These are phyloP conservation scores for Mortierella sp. DNA, from an alignment of 371 early-diverging fungal genomes.

Conservation along the genomic window DNA sequence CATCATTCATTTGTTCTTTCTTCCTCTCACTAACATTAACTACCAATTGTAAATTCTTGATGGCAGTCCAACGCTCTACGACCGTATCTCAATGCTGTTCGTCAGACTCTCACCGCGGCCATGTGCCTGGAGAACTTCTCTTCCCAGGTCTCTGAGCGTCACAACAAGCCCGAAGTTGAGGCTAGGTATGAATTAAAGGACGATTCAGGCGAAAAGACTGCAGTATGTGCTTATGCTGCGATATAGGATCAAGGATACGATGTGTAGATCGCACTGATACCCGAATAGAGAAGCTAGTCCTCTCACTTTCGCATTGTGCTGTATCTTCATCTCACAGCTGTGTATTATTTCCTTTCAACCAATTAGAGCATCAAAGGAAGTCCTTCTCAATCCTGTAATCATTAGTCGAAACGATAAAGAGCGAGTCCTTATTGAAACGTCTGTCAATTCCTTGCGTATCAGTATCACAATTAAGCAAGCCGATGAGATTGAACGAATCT, in stretches of 20 bases:
- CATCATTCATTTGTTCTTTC: not conserved
- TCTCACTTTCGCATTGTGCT: not conserved
- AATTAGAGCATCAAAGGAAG: conserved; percentile 81
- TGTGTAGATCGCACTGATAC: too few relatives aligned
- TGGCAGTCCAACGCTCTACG: conserved; percentile 95
- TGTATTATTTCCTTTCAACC: not conserved
- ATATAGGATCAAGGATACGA: too few relatives aligned
- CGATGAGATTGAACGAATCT: conserved; percentile 95
- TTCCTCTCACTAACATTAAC: not conserved
- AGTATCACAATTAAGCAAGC: conserved; percentile 98
- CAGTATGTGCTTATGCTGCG: not conserved
- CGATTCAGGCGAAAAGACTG: not conserved
- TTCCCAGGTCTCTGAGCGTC: conserved; percentile 96
- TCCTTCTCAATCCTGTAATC: conserved; percentile 88
- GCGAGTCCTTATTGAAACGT: conserved; percentile 91
- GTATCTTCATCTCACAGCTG: not conserved
- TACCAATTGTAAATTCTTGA: not conserved
- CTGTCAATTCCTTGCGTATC: conserved; percentile 95
- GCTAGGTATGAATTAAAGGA: conserved; percentile 75
- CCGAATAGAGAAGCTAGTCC: too few relatives aligned
- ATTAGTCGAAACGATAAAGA: conserved; percentile 97
- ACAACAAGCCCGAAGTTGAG: conserved; percentile 98
- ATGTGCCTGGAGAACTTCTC: conserved; percentile 97
- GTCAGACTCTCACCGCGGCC: conserved; percentile 93
- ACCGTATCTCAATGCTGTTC: conserved; percentile 95